phyloP scores from a whole-genome alignment of 2,329 filamentous ascomycete species.

The Gaeumannomyces tritici region DNA sequence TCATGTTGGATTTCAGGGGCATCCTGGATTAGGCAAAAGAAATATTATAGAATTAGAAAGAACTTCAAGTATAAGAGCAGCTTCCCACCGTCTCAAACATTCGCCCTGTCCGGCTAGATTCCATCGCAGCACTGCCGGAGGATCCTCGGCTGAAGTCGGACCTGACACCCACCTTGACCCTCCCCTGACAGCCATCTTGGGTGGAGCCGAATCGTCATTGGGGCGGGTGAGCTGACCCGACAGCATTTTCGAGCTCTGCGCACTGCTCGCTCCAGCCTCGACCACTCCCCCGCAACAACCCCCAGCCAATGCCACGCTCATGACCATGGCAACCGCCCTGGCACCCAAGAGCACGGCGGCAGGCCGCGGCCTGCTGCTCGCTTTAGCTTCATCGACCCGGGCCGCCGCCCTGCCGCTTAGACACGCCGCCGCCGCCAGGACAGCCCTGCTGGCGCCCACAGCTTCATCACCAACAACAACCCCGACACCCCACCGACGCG shows the following conservation, averaged over 20 bases:
- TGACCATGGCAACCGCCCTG: constrained; percentile 4
- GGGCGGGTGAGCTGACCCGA: neutral
- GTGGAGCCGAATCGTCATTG: neutral
- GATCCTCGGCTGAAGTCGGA: neutral
- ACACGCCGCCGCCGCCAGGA: neutral
- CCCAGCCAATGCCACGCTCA: constrained; percentile 1
- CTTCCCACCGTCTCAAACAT: too few relatives aligned
- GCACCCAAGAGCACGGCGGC: neutral
- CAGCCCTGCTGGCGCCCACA: neutral
- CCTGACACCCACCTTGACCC: neutral
- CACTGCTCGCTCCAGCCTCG: neutral
- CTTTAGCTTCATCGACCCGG: neutral
- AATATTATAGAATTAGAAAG: too few relatives aligned
- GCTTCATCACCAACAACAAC: neutral
- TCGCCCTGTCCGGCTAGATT: too few relatives aligned
- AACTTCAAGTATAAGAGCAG: too few relatives aligned
- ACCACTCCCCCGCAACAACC: neutral
- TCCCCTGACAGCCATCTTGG: neutral
- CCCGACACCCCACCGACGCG: neutral
- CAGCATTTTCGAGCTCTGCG: neutral
- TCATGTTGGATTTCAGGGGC: too few relatives aligned
- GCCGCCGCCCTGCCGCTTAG: neutral
- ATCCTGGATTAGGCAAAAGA: too few relatives aligned
- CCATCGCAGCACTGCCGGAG: too few relatives aligned
- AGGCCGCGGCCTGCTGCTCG: neutral